A percentile compares a stretch with the other conserved stretches of the same genome.
These are phyloP conservation scores for Stagonosporopsis vannaccii DNA, from an alignment of 2,329 filamentous ascomycete genomes.

Conservation along the genomic window DNA sequence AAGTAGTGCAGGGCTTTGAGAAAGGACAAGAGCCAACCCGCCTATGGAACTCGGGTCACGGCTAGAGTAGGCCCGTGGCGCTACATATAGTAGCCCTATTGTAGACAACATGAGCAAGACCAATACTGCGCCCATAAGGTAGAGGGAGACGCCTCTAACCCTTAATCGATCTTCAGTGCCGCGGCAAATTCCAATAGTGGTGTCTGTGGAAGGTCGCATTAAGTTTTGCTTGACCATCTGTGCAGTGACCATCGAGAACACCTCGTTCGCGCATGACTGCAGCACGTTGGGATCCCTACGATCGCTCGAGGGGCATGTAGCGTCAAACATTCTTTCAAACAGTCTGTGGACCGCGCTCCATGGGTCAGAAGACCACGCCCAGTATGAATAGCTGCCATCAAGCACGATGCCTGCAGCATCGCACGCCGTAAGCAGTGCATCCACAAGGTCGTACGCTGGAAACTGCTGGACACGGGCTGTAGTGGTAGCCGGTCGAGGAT, in stretches of 20 bases:
- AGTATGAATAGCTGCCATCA: background rate
- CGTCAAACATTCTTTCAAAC: background rate
- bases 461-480: background rate
- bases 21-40: background rate
- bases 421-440: background rate
- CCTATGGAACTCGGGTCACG: conserved; percentile 3
- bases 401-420: background rate
- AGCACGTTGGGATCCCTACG: background rate
- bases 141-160: background rate
- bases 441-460: background rate
- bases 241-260: background rate
- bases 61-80: background rate
- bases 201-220: background rate
- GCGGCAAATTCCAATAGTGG: background rate
- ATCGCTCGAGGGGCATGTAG: background rate
- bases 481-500: background rate
- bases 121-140: background rate
- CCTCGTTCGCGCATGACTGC: background rate
- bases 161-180: background rate
- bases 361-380: background rate
- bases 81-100: background rate
- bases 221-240: conserved; percentile 3
- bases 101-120: background rate
- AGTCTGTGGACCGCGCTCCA: background rate
- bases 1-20: background rate